These are phyloP conservation scores for Halenospora varia DNA, from an alignment of 495 filamentous ascomycete genomes.

Conservation along the genomic window DNA sequence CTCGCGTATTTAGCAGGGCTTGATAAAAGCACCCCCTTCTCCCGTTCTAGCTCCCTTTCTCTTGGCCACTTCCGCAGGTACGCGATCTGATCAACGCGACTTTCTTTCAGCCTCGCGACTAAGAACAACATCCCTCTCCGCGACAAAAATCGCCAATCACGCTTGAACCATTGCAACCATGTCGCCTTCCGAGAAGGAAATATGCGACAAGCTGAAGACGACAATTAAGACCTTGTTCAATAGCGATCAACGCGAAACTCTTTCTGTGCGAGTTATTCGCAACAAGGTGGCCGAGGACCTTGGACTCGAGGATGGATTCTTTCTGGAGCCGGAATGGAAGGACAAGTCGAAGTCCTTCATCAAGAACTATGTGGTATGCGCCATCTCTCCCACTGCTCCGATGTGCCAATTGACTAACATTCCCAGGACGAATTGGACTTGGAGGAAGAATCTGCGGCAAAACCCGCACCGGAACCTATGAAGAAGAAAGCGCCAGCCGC, in stretches of 20 bases:
- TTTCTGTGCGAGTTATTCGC: slow-evolving; percentile 76
- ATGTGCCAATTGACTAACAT: not conserved
- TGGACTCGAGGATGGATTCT: slow-evolving; percentile 62
- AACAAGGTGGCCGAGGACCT: slow-evolving; percentile 60
- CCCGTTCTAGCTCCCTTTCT: not conserved
- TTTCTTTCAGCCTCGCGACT: slow-evolving; percentile 3
- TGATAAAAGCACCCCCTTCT: not conserved
- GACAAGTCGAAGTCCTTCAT: slow-evolving; percentile 70
- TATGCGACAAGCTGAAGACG: slow-evolving; percentile 6
- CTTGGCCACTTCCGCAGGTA: not conserved
- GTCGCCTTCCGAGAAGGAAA: slow-evolving; percentile 1
- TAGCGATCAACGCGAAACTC: slow-evolving; percentile 35
- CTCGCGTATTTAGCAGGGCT: no score
- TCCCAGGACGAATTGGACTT: slow-evolving; percentile 7
- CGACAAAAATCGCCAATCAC: not conserved
- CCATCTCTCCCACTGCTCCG: not conserved
- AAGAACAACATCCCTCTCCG: not conserved
- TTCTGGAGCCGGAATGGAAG: slow-evolving; percentile 75
- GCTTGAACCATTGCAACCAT: not conserved
- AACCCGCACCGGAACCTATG: slow-evolving; percentile 20
- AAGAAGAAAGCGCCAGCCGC: slow-evolving; percentile 17
- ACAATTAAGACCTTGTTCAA: slow-evolving; percentile 6
- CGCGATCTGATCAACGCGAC: not conserved
- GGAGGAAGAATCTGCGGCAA: slow-evolving; percentile 30
- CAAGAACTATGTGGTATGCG: slow-evolving; percentile 61